Evolutionary conservation across 192 early-diverging fungal genomes (phyloP), one percentile per base, ranked within the genome.

Genomic region (Dissophora globulifera): DNA sequence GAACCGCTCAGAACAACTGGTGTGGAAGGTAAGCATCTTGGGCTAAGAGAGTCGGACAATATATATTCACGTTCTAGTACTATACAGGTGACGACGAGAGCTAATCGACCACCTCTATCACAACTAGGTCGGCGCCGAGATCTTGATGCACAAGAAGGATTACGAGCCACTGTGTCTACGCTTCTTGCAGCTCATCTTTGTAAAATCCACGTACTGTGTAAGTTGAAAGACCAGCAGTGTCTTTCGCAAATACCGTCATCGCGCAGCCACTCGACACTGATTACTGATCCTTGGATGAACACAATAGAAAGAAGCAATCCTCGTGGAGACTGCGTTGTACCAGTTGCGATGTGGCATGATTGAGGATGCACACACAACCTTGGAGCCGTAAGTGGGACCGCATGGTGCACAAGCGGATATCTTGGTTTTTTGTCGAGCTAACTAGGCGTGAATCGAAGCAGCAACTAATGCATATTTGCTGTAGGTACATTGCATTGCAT

Each of bases 1-100:
- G 0, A 20, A 42, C 20, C 23, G 48, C 4, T 10, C 30, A 19
- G 72, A 76, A 25, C 55, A 67, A 19, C 20, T 67, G 5, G 47
- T 58, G 42, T 76, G 72, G 72, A 76, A 76, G 72, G 72, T 66
- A 60, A 12, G 25, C 20, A 17, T n/a, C n/a, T n/a, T n/a, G 3
- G 20, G 3, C 8, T 3, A 4, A 51, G 26, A 4, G 0, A 12
- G 25, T 29, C 11, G 0, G 26, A 43, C 19, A 7, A 20, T 30
- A 50, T 2, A 57, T 31, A 25, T 42, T 29, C n/a, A 27, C 33
- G 27, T 16, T 48, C 1, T 26, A 17, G n/a, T 26, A n/a, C n/a
- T n/a, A n/a, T n/a, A n/a, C n/a, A n/a, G n/a, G n/a, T n/a, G n/a
- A n/a, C n/a, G n/a, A n/a, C n/a, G n/a, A n/a, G n/a, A n/a, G n/a